These are phyloP conservation scores for Corynespora cassiicola DNA, from an alignment of 2,329 filamentous ascomycete genomes.

Conservation along the genomic window DNA sequence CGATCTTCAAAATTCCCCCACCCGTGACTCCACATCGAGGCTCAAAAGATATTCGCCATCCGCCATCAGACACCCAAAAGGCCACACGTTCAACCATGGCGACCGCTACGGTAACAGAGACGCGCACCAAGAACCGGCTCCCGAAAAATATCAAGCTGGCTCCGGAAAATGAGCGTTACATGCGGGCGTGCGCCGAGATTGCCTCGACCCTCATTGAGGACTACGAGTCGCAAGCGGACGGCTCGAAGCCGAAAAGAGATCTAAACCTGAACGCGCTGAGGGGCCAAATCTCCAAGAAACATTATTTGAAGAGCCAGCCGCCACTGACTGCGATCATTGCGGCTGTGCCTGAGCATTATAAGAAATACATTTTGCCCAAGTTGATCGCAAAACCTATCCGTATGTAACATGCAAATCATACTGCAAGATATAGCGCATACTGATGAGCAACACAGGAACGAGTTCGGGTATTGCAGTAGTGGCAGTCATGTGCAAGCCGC, in stretches of 20 bases:
- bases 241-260: constrained; percentile 76
- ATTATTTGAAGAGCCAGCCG: constrained; percentile 84
- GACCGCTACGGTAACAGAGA: constrained; percentile 65
- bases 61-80: constrained; percentile 13
- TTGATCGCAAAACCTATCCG: constrained; percentile 96
- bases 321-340: constrained; percentile 96
- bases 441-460: constrained; percentile 65
- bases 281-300: constrained; percentile 89
- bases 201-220: constrained; percentile 94
- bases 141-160: constrained; percentile 78
- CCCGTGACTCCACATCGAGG: constrained; percentile 33
- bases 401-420: constrained; percentile 49
- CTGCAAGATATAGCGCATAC: neutral
- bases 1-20: too few species aligned
- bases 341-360: constrained; percentile 98
- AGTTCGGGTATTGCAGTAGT: constrained; percentile 98
- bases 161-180: constrained; percentile 92
- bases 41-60: constrained; percentile 29
- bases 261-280: constrained; percentile 91
- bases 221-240: constrained; percentile 80
- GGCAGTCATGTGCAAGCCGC: constrained; percentile 99
- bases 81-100: constrained; percentile 60
- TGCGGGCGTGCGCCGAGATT: constrained; percentile 94
- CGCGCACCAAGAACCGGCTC: constrained; percentile 56
- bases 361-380: constrained; percentile 97